Conservation (phyloP, 352 stramenopile species). For the Phytopythium boreale region DNA sequence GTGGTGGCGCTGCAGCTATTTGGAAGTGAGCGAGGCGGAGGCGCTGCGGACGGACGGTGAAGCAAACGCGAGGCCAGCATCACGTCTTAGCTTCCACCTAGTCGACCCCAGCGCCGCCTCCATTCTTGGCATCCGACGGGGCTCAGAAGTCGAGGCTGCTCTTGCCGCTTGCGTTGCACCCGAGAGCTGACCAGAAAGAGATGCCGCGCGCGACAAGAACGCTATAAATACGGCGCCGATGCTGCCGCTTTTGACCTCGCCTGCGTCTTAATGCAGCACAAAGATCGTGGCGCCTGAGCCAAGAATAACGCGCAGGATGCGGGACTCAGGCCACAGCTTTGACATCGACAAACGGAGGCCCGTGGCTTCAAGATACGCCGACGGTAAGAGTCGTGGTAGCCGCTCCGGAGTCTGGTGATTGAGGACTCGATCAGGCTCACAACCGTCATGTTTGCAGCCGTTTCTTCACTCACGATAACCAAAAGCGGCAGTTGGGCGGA, state of each 20-base stretch:
- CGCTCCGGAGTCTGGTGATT: neutral
- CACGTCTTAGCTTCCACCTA: neutral
- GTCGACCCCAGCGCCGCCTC: neutral
- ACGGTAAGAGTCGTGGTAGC: neutral
- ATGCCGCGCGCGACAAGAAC: neutral
- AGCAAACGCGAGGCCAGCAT: neutral
- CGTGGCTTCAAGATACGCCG: too few relatives aligned
- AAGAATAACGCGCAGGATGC: neutral
- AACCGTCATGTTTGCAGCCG: neutral
- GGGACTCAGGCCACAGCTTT: neutral
- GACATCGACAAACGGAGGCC: neutral
- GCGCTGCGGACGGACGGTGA: neutral
- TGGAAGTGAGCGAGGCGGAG: slow-evolving; percentile 4
- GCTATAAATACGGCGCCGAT: slow-evolving; percentile 1
- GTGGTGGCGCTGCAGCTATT: slow-evolving; percentile 1
- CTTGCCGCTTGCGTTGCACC: neutral
- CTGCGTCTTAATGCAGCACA: neutral
- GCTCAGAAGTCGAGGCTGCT: neutral
- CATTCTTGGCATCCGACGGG: neutral
- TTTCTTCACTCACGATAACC: neutral
- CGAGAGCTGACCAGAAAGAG: neutral
- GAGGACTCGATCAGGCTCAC: neutral
- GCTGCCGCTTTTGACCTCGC: neutral
- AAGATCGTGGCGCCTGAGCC: neutral
- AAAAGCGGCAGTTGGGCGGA: neutral